Percentiles rank a stretch among this genome's conserved stretches.
phyloP scores from a whole-genome alignment of 2,329 filamentous ascomycete species.

The Fusarium sp. region DNA sequence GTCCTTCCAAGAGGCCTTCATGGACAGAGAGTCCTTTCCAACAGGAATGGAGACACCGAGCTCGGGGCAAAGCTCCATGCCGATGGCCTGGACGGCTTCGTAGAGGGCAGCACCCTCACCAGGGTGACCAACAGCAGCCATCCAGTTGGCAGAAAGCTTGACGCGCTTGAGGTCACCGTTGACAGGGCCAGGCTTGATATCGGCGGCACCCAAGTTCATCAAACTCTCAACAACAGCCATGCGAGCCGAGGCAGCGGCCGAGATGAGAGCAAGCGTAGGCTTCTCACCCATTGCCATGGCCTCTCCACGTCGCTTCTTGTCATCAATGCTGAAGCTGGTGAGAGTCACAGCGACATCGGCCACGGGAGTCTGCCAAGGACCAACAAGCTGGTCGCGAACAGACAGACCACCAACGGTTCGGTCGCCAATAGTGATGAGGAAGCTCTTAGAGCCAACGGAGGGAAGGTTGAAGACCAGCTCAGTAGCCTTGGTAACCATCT shows the following conservation, averaged over 20 bases:
- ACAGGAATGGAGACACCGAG: conserved; percentile 95
- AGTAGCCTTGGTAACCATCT: conserved; percentile 68
- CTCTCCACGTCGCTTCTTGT: conserved; percentile 83
- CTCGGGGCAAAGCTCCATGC: conserved; percentile 89
- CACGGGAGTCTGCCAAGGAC: conserved; percentile 94
- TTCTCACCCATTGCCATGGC: conserved; percentile 99
- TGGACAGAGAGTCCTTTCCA: conserved; percentile 97
- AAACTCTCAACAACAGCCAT: conserved; percentile 97
- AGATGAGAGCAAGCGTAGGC: conserved; percentile 89
- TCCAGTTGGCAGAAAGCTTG: conserved; percentile 97
- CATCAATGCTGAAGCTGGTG: conserved; percentile 76
- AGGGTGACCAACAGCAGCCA: conserved; percentile 94
- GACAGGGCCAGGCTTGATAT: conserved; percentile 59
- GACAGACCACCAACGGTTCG: conserved; percentile 91
- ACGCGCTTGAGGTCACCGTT: conserved; percentile 79
- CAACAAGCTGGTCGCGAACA: conserved; percentile 93
- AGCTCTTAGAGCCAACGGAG: conserved; percentile 95
- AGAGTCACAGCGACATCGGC: conserved; percentile 94
- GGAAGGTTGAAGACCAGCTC: conserved; percentile 86
- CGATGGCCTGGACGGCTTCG: conserved; percentile 92
- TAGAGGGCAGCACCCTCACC: conserved; percentile 94
- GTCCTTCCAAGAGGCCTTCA: conserved; percentile 97
- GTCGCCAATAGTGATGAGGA: conserved; percentile 96
- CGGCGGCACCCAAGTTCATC: conserved; percentile 88
- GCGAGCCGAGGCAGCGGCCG: conserved; percentile 87